Percentiles rank a stretch among this genome's conserved stretches.
phyloP scores from a whole-genome alignment of 2,329 filamentous ascomycete genomes.

The Mycosphaerelloides madeirae region DNA sequence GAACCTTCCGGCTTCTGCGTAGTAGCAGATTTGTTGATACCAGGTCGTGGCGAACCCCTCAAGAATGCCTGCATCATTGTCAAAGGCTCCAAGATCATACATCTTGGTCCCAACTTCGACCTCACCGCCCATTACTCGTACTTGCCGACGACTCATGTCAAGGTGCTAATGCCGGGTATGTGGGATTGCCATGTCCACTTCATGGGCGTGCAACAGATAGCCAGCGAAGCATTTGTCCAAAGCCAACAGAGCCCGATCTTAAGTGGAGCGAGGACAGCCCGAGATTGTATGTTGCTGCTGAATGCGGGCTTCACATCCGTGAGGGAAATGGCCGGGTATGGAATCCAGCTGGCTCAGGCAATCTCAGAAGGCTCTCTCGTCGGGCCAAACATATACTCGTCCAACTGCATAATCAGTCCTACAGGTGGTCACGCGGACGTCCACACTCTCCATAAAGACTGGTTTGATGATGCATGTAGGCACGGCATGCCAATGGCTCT shows the following conservation, averaged over 20 bases:
- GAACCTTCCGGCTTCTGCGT: conserved; percentile 10
- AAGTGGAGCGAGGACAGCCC: conserved; percentile 40
- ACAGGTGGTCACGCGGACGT: conserved; percentile 49
- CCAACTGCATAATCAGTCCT: conserved; percentile 42
- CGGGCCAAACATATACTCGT: conserved; percentile 48
- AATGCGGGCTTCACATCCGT: conserved; percentile 50
- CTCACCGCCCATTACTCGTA: conserved; percentile 10
- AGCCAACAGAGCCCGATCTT: conserved; percentile 28
- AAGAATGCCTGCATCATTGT: conserved; percentile 39
- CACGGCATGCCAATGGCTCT: conserved; percentile 35
- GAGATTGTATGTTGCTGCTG: conserved; percentile 41
- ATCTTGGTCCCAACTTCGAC: conserved; percentile 32
- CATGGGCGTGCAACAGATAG: conserved; percentile 33
- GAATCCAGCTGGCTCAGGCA: conserved; percentile 40
- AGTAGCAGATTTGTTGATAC: conserved; percentile 41
- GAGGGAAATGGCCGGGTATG: conserved; percentile 47
- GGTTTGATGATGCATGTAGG: conserved; percentile 31
- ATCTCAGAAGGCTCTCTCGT: conserved; percentile 44
- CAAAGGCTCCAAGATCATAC: conserved; percentile 38
- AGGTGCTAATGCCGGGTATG: conserved; percentile 48
- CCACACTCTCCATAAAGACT: conserved; percentile 35
- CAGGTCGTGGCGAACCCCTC: conserved; percentile 44
- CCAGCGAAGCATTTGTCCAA: conserved; percentile 19
- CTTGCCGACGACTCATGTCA: conserved; percentile 33
- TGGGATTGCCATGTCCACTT: conserved; percentile 53